A percentile compares a stretch with the other conserved stretches of the same genome.
Conservation (phyloP, 2,329 filamentous ascomycete genomes). For the Colletotrichum somersetense region DNA sequence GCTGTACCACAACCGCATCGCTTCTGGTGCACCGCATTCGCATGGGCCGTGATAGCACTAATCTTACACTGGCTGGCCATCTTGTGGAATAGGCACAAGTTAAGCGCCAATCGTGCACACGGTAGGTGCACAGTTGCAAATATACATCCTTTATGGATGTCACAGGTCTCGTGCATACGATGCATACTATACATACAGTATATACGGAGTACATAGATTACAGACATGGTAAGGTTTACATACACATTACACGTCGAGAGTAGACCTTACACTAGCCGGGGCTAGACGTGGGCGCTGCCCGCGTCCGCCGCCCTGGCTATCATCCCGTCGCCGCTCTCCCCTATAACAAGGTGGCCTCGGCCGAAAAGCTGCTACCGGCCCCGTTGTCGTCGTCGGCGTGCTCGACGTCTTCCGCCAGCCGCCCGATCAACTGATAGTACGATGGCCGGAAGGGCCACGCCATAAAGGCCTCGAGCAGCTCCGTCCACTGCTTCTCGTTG, state of each 20-base stretch:
- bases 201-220: neutral
- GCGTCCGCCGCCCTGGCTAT: neutral
- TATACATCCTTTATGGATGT: neutral
- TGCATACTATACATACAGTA: neutral
- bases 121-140: neutral
- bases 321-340: neutral
- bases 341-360: neutral
- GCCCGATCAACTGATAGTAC: slow-evolving; percentile 62
- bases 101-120: neutral
- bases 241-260: neutral
- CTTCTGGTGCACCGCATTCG: neutral
- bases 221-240: neutral
- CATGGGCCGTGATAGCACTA: neutral
- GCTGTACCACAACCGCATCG: neutral
- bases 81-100: neutral
- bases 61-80: neutral
- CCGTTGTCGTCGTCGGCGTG: neutral
- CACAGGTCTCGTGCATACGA: neutral
- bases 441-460: slow-evolving; percentile 74
- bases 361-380: slow-evolving; percentile 24
- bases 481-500: slow-evolving; percentile 66
- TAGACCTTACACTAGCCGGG: neutral
- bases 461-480: slow-evolving; percentile 71
- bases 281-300: neutral
- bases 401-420: slow-evolving; percentile 50